phyloP scores from a whole-genome alignment of 1,284 basidiomycete genomes.

The Ganoderma meredithae region DNA sequence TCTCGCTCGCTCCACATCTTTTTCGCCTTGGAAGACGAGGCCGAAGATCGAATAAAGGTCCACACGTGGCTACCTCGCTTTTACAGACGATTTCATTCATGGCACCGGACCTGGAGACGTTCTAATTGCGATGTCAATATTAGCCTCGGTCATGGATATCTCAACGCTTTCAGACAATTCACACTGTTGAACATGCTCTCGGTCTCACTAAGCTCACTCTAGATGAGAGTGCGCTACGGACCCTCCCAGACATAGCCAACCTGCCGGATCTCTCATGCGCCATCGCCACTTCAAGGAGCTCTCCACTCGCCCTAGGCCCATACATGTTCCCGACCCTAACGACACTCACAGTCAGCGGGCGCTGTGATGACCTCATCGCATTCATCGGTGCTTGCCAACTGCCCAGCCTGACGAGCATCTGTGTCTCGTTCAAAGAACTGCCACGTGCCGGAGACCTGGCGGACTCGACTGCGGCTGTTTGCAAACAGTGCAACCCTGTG shows the following conservation, averaged over 20 bases:
- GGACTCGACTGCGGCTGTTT: too few species aligned
- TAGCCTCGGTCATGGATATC: neutral
- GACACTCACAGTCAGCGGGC: too few species aligned
- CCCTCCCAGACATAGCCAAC: neutral
- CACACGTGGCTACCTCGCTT: neutral
- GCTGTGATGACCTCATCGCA: too few species aligned
- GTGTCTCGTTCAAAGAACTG: neutral
- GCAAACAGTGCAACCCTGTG: neutral
- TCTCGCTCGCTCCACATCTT: neutral
- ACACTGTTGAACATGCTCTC: neutral
- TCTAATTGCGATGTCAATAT: neutral
- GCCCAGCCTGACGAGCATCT: too few species aligned
- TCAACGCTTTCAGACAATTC: neutral
- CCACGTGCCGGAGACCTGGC: too few species aligned
- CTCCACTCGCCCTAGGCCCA: neutral
- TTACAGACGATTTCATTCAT: neutral
- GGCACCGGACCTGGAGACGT: neutral
- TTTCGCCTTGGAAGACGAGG: neutral
- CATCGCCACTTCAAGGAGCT: neutral
- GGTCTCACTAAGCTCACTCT: neutral
- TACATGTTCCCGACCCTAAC: too few species aligned
- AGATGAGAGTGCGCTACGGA: neutral
- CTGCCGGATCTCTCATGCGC: neutral
- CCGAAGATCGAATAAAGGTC: neutral
- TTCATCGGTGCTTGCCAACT: too few species aligned